Base-by-base conservation (phyloP, 2,329 filamentous ascomycete species). In the Coleophoma crateriformis region DNA sequence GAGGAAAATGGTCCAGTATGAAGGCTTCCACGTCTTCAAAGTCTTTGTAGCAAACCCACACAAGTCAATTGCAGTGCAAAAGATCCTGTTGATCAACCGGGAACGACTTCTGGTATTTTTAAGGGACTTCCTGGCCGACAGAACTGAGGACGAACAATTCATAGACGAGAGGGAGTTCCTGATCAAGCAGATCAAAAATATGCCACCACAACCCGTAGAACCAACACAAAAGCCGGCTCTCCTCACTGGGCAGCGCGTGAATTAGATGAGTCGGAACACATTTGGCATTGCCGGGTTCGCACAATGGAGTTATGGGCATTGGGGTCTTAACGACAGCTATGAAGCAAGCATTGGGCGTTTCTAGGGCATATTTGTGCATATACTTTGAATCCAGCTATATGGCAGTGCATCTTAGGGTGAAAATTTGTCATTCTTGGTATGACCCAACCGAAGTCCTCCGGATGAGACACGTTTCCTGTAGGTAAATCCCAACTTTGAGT, bases 11-110 rank as follows among this genome's bases (percentile, higher is more conserved):
- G 94, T 99, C 54, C 94, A 97, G 70, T 99, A 99, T 67, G 94
- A 99, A 68, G 94, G 91, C 7, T 99, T 99, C 68, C 94, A 99
- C 67, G 92, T 99, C 39, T 99, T 99, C 79, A 99, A 99, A 76
- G 92, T 99, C 54, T 99, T 99, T 69, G 94, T 97, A 48, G 94
- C 94, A 52, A 99, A 99, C 67, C 94, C 94, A 7, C 91, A 97
- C 74, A 99, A 99, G 72, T 95, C 90, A n/a, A 77, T 92, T 53
- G 89, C 91, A 33, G 94, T 99, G 45, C 90, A 96, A 67, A 89
- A 92, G 66, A 96, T 99, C 63, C 74, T 99, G 56, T 85, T 97
- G 59, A 96, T 96, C 81, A 99, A 99, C 67, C 84, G 91, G 51
- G 91, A 96, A 56, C 88, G 92, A 61, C 77, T 99, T 15, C 74